Evolutionary conservation across 352 stramenopile genomes (phyloP).

Genomic region (Phytophthora brassicae): DNA sequence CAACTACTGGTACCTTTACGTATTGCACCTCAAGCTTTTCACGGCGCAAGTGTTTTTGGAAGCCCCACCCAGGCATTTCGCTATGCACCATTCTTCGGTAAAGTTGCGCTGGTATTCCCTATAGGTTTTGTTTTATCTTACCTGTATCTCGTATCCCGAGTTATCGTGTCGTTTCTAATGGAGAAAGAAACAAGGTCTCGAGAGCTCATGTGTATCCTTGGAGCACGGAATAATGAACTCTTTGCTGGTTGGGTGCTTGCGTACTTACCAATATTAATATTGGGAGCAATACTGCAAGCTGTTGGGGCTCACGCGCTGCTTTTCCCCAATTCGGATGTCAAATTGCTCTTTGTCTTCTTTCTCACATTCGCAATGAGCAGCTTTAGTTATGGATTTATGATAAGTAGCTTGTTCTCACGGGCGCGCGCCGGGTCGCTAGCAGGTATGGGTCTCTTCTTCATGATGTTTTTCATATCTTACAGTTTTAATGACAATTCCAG

Average conservation of each 20-base stretch:
- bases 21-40: slow-evolving; percentile 60
- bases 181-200: slow-evolving; percentile 92
- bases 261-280: slow-evolving; percentile 63
- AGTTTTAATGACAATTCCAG: slow-evolving; percentile 64
- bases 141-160: slow-evolving; percentile 89
- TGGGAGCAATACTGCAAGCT: slow-evolving; percentile 52
- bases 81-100: slow-evolving; percentile 77
- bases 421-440: slow-evolving; percentile 62
- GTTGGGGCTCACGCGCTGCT: slow-evolving; percentile 34
- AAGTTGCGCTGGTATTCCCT: slow-evolving; percentile 73
- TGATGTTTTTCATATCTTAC: slow-evolving; percentile 78
- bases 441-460: slow-evolving; percentile 76
- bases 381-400: slow-evolving; percentile 75
- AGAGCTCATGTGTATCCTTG: slow-evolving; percentile 93
- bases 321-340: slow-evolving; percentile 47
- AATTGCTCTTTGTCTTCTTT: slow-evolving; percentile 67
- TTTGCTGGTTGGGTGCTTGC: slow-evolving; percentile 74
- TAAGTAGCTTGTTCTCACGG: slow-evolving; percentile 67
- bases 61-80: slow-evolving; percentile 55
- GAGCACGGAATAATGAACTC: slow-evolving; percentile 62
- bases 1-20: slow-evolving; percentile 49
- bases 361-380: slow-evolving; percentile 76
- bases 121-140: slow-evolving; percentile 93
- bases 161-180: slow-evolving; percentile 88
- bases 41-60: slow-evolving; percentile 49